Evolutionary conservation across 441 rosid genomes (phyloP), one percentile per base, ranked within the genome.

Genomic region (Euphorbia corollata): DNA sequence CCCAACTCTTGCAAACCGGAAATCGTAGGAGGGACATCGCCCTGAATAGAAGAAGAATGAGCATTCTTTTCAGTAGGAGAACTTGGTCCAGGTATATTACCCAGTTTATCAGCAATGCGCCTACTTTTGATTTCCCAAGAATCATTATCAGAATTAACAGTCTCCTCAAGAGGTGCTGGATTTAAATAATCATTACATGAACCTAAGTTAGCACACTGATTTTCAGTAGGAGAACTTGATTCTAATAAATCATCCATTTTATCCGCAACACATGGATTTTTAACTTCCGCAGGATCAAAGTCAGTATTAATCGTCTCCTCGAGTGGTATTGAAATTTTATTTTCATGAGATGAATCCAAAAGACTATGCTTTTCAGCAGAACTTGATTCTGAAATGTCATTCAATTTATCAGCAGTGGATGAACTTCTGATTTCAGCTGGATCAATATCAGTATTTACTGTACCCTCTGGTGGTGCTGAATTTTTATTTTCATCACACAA

Each of bases 301-400:
- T 73, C 75, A 53, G 59, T 51, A 50, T 58, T 34, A 5, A 55
- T 15, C 47, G 71, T 67, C 67, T 65, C 68, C 66, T 71, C 74
- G 27, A 61, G 67, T 32, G 66, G 72, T 61, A 15, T 63, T 23
- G 67, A 67, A 56, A 19, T 19, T 67, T 73, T 68, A 13, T 45
- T 60, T 68, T 65, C 81, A 20, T 47, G 69, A 69, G 80, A 72
- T 48, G 69, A 77, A 74, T 75, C 81, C 55, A 74, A 68, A 41
- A 77, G 64, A 72, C 68, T 71, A 67, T 13, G 53, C 12, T 48
- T 48, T 15, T 48, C 53, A 48, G 53, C 19, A 41, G 60, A 70
- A 63, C 71, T 67, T 16, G 50, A 47, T 41, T 32, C 68, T 13
- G 65, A 39, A 13, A 43, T 23, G 43, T 22, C 45, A 45, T 65